Evolutionary conservation across 768 basidiomycete species (phyloP), one percentile per base, ranked within the genome.

Genomic region (Gloeophyllum trabeum): DNA sequence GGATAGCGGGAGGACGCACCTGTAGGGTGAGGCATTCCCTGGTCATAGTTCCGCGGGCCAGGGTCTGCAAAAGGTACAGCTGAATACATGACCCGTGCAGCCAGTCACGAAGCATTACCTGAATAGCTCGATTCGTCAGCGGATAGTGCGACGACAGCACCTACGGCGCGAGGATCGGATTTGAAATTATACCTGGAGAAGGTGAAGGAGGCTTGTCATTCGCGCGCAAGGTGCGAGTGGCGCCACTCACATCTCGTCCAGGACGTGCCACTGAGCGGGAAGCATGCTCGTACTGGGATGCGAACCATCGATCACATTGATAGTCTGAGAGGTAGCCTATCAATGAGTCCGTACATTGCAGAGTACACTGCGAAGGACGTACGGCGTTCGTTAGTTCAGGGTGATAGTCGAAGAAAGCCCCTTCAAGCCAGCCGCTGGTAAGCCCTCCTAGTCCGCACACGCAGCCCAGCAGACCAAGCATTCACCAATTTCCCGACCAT

Each of bases 341-440:
- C 18, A 35, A 2, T 4, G n/a, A 32, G 14, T n/a, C n/a, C n/a
- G n/a, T 14, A 14, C 16, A 62, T 58, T 3, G 57, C 53, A 45
- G 2, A 37, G 10, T 24, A 26, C 34, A 13, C 26, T 30, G 43
- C 5, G 32, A n/a, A 4, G 23, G 5, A 26, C 74, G 47, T 43
- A 83, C 82, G 38, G 81, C 81, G 39, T 71, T 65, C 56, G 81
- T 79, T 10, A 86, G 55, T 0, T 82, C 79, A 12, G 86, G 55
- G 0, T 87, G 84, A 55, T 81, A 80, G 51, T 83, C 78, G 48
- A 87, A 88, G 35, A 67, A 69, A 7, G 85, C 75, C 12, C 78
- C 75, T 78, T 28, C 13, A 12, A 37, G 10, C 7, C 7, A 10
- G 20, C 10, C 20, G 36, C 20, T 21, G 36, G 20, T 7, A 30